Evolutionary conservation across 2,329 filamentous ascomycete species (phyloP), one percentile per base, ranked within the genome.

Genomic region (Fusarium palustre): DNA sequence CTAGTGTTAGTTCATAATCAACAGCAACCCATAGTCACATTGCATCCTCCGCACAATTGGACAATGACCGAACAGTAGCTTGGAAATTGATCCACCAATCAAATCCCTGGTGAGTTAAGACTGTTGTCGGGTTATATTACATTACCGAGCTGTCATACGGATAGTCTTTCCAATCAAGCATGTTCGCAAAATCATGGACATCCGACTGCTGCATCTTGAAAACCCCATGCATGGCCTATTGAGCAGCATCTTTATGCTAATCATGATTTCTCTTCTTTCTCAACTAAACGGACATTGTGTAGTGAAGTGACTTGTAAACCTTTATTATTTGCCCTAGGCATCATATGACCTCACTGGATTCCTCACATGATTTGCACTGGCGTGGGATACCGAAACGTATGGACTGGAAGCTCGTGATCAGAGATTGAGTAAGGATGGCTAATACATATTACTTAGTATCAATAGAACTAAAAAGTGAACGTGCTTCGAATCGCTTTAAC

Each of bases 151-250:
- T 38, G 39, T 22, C 41, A 11, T n/a, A n/a, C n/a, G n/a, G n/a
- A n/a, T 3, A 1, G 8, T 31, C 11, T 47, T 46, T 41, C 30
- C 46, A 28, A 62, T 46, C 24, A 33, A 34, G 30, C 13, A 18
- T n/a, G 8, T 7, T 30, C 28, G 13, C 42, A 22, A 34, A 31
- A 33, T 9, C 16, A 56, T 57, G 59, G 36, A 57, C 36, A 2
- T 64, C 59, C 60, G 60, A 49, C 10, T 28, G 24, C n/a, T 47
- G 39, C 45, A 64, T n/a, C 36, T 60, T 59, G 24, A 20, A 45
- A 41, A 52, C 48, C 28, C 15, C 12, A 12, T 31, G 16, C 5
- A 24, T n/a, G 7, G 7, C 9, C 10, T 7, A 25, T 57, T 57
- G 22, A 22, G 39, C 36, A 25, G 2, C 6, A 42, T 24, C 5